Conservation (phyloP, 2,329 filamentous ascomycete genomes). For the Coleophoma eucalyptorum region DNA sequence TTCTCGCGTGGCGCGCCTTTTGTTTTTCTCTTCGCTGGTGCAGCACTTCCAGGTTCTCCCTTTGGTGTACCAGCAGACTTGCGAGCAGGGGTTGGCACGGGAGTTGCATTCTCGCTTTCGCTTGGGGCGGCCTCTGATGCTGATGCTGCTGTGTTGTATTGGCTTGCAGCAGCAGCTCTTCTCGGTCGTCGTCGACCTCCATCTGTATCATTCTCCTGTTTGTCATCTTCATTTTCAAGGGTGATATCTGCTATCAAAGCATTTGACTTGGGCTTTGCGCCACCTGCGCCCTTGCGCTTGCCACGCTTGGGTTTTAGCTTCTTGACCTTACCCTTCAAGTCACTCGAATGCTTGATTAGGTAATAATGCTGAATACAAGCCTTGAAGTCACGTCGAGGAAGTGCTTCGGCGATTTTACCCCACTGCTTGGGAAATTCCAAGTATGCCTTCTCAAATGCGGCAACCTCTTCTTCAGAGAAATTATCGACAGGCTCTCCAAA, state of each 20-base stretch:
- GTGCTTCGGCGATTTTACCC: slow-evolving; percentile 68
- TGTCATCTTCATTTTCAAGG: slow-evolving; percentile 27
- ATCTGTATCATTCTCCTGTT: slow-evolving; percentile 44
- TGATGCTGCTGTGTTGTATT: neutral
- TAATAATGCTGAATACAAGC: slow-evolving; percentile 87
- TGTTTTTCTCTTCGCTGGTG: slow-evolving; percentile 32
- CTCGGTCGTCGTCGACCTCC: slow-evolving; percentile 58
- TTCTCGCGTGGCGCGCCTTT: slow-evolving; percentile 24
- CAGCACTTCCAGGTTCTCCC: slow-evolving; percentile 34
- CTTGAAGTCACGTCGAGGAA: slow-evolving; percentile 68
- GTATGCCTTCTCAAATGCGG: slow-evolving; percentile 70
- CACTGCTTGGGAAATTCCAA: slow-evolving; percentile 78
- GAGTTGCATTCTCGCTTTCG: slow-evolving; percentile 58
- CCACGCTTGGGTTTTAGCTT: slow-evolving; percentile 48
- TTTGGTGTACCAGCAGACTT: slow-evolving; percentile 40
- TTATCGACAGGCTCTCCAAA: slow-evolving; percentile 71
- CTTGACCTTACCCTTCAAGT: slow-evolving; percentile 73
- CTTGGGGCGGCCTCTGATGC: slow-evolving; percentile 51
- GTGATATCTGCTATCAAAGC: slow-evolving; percentile 65
- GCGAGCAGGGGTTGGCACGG: slow-evolving; percentile 53
- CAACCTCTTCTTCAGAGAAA: slow-evolving; percentile 68
- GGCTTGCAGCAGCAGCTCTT: slow-evolving; percentile 41
- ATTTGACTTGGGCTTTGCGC: slow-evolving; percentile 51
- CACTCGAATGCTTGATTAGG: slow-evolving; percentile 69
- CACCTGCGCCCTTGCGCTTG: slow-evolving; percentile 47